Percentiles rank a stretch among this genome's conserved stretches.
Evolutionary conservation across 192 early-diverging fungal species (phyloP).

Genomic region (Podila horticola): DNA sequence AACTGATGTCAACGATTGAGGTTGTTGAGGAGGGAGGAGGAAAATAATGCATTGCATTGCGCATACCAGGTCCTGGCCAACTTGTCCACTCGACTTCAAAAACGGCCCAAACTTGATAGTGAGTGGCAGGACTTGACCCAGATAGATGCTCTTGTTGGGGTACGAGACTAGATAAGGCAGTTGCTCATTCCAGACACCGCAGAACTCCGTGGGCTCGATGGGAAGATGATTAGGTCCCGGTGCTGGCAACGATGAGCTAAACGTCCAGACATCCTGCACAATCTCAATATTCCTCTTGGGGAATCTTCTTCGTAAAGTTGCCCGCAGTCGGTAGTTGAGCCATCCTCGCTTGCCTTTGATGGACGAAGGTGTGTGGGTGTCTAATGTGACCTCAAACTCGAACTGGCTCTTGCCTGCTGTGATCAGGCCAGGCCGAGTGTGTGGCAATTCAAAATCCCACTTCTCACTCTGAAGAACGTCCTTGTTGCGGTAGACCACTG

Average conservation of each 20-base stretch:
- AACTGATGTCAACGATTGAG: too few species aligned
- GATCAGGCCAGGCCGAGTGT: conserved; percentile 13
- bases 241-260: conserved; percentile 26
- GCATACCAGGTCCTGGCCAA: conserved; percentile 17
- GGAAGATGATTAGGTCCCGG: conserved; percentile 13
- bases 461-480: conserved; percentile 22
- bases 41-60: too few species aligned
- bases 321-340: conserved; percentile 32
- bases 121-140: conserved; percentile 22
- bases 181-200: conserved; percentile 26
- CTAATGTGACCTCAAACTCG: conserved; percentile 21
- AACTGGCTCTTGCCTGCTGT: conserved; percentile 20
- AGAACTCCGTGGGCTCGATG: conserved; percentile 1
- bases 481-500: conserved; percentile 15
- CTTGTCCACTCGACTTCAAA: conserved; percentile 20
- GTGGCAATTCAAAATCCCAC: conserved; percentile 11
- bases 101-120: conserved; percentile 27
- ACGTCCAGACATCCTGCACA: conserved; percentile 35
- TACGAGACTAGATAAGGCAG: conserved; percentile 23
- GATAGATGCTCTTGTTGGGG: conserved; percentile 14
- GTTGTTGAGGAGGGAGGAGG: too few species aligned
- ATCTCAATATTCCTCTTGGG: conserved; percentile 19
- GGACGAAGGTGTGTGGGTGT: conserved; percentile 20
- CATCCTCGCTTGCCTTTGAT: conserved; percentile 18
- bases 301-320: conserved; percentile 13